Base-by-base conservation (phyloP, 257 asterid species). In the Solanum virginianum region DNA sequence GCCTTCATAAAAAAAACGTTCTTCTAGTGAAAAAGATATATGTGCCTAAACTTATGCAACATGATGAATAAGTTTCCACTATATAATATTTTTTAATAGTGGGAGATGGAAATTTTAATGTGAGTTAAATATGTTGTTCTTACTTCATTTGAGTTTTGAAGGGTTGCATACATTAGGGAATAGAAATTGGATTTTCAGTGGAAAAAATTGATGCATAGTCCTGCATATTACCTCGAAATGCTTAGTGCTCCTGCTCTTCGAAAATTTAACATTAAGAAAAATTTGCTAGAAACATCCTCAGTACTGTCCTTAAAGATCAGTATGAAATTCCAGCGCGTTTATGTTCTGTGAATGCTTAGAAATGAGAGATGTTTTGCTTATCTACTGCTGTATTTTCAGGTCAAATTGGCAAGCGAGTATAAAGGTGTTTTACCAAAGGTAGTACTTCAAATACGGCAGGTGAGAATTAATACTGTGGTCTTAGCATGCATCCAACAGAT, bases 341-440 rank as follows among this genome's bases (percentile, higher is more conserved):
- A 77, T 8, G 22, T 43, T 63, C 22, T 81, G 45, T 10, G 72
- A n/a, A 77, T 81, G 43, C 63, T 57, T 66, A 13, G 45, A 77
- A 24, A 53, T 26, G 63, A 77, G 65, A 26, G 24, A 5, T 77
- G 26, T 15, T 65, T 68, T 77, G 82, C 81, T 66, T 17, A 54
- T 51, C 13, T 29, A 84, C 71, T 75, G 68, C 14, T 59, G 53
- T 81, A 54, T 80, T 81, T 91, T 87, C 97, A 96, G 99, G 90
- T 96, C 43, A 94, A 91, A 89, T 88, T 92, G 92, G 97, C 86
- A 43, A 95, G 96, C 90, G 84, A 85, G 43, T 90, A 89, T 91
- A 96, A 93, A 89, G 98, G 98, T 56, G 93, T 96, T 85, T 97
- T 95, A 86, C 93, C 97, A 69, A 95, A 95, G 91, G 89, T 96